A percentile compares a stretch with the other conserved stretches of the same genome.
Conservation (phyloP, 1,139 yeast species). For the Yamadazyma sp. region DNA sequence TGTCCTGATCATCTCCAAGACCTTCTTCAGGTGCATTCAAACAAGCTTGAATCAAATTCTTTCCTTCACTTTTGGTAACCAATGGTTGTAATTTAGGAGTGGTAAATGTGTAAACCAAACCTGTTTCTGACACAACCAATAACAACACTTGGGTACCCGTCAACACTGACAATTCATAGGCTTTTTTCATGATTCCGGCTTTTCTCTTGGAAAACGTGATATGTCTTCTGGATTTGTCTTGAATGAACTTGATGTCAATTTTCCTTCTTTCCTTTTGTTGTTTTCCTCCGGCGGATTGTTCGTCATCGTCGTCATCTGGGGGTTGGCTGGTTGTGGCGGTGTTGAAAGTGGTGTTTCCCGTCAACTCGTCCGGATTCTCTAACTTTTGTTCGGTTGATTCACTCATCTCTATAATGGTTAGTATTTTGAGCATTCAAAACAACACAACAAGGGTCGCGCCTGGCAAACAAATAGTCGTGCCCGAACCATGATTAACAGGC, state of each 20-base stretch:
- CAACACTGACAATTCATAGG: conserved; percentile 90
- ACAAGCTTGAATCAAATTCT: conserved; percentile 94
- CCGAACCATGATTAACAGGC: not conserved
- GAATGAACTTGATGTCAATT: conserved; percentile 94
- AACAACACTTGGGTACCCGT: conserved; percentile 96
- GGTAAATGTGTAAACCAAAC: conserved; percentile 96
- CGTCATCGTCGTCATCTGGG: conserved; percentile 70
- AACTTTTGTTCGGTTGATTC: conserved; percentile 42
- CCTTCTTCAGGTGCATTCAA: conserved; percentile 86
- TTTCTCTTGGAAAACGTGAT: conserved; percentile 96
- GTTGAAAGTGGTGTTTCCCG: conserved; percentile 14
- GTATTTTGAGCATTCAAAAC: conserved; percentile 8
- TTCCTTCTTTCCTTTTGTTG: conserved; percentile 84
- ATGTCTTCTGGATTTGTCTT: conserved; percentile 96
- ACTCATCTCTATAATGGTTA: conserved; percentile 28
- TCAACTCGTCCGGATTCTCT: conserved; percentile 35
- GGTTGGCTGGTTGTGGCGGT: conserved; percentile 14
- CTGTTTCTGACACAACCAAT: conserved; percentile 94
- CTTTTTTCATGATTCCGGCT: conserved; percentile 98
- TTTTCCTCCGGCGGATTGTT: conserved; percentile 54
- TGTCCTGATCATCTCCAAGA: conserved; percentile 60
- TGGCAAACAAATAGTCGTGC: not conserved
- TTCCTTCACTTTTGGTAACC: conserved; percentile 96
- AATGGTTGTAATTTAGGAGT: conserved; percentile 97
- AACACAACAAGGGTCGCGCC: not conserved